These are phyloP conservation scores for Nissolia schottii DNA, from an alignment of 306 rosid genomes.

Conservation along the genomic window DNA sequence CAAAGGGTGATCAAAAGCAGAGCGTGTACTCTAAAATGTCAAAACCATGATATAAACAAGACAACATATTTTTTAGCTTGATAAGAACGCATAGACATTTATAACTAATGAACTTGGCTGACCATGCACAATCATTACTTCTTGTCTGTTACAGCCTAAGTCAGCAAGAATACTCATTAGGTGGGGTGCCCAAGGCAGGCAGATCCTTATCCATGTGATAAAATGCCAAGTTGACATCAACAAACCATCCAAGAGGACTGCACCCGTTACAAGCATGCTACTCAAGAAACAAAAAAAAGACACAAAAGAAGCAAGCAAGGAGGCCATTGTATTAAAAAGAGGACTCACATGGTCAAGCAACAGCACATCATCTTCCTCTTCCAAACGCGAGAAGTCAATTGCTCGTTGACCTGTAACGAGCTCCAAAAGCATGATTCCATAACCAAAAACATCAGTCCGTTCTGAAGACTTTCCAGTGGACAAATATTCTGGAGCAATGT, in stretches of 20 bases:
- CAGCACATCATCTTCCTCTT: constrained; percentile 94
- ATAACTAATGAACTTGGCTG: background rate
- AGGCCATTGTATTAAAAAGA: constrained; percentile 4
- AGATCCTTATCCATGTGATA: background rate
- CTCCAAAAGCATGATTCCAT: constrained; percentile 95
- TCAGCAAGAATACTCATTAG: background rate
- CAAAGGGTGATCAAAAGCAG: background rate
- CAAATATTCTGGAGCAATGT: constrained; percentile 98
- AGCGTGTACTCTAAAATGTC: background rate
- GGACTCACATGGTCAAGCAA: constrained; percentile 89
- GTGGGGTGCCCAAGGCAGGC: background rate
- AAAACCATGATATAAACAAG: background rate
- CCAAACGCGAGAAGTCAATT: constrained; percentile 93
- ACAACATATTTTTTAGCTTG: background rate
- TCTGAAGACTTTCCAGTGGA: constrained; percentile 98
- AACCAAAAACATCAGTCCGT: constrained; percentile 98
- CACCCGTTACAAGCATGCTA: constrained; percentile 18
- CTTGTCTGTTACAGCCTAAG: background rate
- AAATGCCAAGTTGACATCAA: background rate
- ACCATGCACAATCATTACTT: background rate
- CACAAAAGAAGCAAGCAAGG: background rate
- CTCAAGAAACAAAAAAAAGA: constrained; percentile 8
- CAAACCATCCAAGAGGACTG: background rate
- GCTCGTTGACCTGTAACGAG: constrained; percentile 96
- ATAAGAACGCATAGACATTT: constrained; percentile 7